Evolutionary conservation across 2,329 filamentous ascomycete genomes (phyloP).

Genomic region (Blumeria graminis): DNA sequence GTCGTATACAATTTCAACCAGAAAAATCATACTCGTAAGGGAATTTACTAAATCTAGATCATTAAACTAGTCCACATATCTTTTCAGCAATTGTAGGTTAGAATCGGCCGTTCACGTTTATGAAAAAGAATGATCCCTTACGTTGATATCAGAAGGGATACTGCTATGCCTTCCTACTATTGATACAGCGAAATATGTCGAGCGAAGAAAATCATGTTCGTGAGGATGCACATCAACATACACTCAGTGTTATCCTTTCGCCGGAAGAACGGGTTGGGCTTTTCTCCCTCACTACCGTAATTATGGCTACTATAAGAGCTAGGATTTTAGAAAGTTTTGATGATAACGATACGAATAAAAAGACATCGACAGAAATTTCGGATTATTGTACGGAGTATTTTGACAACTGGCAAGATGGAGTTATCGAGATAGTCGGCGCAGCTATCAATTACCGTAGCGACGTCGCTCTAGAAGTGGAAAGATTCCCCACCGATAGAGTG

Average conservation of each 20-base stretch:
- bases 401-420: slow-evolving; percentile 52
- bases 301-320: slow-evolving; percentile 30
- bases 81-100: too few species aligned
- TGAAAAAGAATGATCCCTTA: too few species aligned
- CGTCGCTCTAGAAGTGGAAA: slow-evolving; percentile 12
- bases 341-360: background rate
- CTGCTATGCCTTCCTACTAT: too few species aligned
- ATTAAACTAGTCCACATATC: too few species aligned
- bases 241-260: slow-evolving; percentile 11
- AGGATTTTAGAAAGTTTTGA: slow-evolving; percentile 26
- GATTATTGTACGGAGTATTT: slow-evolving; percentile 47
- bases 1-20: too few species aligned
- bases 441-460: slow-evolving; percentile 23
- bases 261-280: slow-evolving; percentile 20
- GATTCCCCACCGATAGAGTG: slow-evolving; percentile 4
- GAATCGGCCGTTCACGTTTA: too few species aligned
- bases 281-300: slow-evolving; percentile 23
- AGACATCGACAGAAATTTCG: slow-evolving; percentile 22
- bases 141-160: too few species aligned
- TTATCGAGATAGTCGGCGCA: slow-evolving; percentile 48
- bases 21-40: too few species aligned
- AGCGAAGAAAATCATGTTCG: too few species aligned
- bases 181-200: too few species aligned
- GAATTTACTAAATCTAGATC: too few species aligned
- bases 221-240: too few species aligned